Evolutionary conservation across 2,329 filamentous ascomycete genomes (phyloP), one percentile per base, ranked within the genome.

Genomic region (Elsinoe arachidis): DNA sequence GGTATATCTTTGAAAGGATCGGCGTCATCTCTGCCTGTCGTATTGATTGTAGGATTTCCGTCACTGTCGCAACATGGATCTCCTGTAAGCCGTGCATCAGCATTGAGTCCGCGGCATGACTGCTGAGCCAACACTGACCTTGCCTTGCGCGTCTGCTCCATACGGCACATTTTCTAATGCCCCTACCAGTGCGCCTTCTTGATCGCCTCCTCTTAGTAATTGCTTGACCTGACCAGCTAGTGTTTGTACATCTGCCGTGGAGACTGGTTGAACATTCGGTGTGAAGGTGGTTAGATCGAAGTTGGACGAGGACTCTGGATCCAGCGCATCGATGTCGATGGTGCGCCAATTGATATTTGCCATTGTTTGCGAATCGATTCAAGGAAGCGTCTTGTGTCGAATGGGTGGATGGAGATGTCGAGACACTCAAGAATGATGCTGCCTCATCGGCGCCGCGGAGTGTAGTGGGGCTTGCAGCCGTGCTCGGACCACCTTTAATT

Each of bases 11-110:
- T 73, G 86, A 84, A 64, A 99, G 78, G 67, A 97, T 84, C 12
- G 89, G 87, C 62, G 85, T 90, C 88, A 97, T 97, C 66, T 99
- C 93, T 65, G 88, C 88, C 68, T 93, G 90, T 71, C 95, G 91
- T 75, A 97, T 97, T 17, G 90, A 93, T 73, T 96, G 91, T 63
- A 99, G 78, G 59, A 97, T 91, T 75, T 99, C 93, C 61, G 90
- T 84, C 39, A 99, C 87, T 17, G 88, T 92, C 64, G 88, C 84
- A 62, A 96, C 78, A 72, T 97, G 90, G 30, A 90, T 78, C 63
- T 96, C 90, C 86, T 95, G 72, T 60, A 23, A 49, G 43, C 44
- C 19, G 41, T 26, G 15, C 33, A 21, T 59, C 39, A 37, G 38
- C 34, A 15, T 11, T 5, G n/a, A 12, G 55, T 43, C 26, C n/a